Percentiles rank a stretch among this genome's conserved stretches.
phyloP scores from a whole-genome alignment of 163 green algal species.

The Chlorella variabilis region DNA sequence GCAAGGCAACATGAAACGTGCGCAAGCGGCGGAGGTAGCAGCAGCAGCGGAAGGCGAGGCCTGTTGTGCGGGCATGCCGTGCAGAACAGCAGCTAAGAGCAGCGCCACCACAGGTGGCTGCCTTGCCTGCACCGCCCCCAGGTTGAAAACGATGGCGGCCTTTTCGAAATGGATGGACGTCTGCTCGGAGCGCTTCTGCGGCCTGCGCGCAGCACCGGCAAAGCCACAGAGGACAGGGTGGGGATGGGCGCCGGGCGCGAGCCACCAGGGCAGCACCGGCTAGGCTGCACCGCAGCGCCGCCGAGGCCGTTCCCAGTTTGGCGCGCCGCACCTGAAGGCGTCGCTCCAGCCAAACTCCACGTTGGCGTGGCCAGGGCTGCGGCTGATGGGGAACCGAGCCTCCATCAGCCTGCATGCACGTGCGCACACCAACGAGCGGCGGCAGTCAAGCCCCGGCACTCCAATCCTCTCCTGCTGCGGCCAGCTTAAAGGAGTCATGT shows the following conservation, averaged over 20 bases:
- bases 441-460: neutral
- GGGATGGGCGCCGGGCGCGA: too few species aligned
- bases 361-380: slow-evolving; percentile 73
- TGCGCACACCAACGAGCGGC: neutral
- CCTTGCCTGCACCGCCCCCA: slow-evolving; percentile 68
- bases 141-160: slow-evolving; percentile 93
- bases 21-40: too few species aligned
- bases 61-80: too few species aligned
- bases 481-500: too few species aligned
- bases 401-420: slow-evolving; percentile 71
- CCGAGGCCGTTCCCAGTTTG: too few species aligned
- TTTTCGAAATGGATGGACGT: slow-evolving; percentile 94
- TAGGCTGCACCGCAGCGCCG: too few species aligned
- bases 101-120: neutral
- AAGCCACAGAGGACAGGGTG: neutral
- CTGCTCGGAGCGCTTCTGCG: slow-evolving; percentile 56
- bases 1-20: neutral
- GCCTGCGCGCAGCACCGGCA: neutral
- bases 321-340: slow-evolving; percentile 62
- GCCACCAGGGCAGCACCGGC: too few species aligned
- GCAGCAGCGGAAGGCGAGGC: neutral
- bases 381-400: slow-evolving; percentile 90
- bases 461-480: too few species aligned
- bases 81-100: too few species aligned
- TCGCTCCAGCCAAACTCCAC: slow-evolving; percentile 89